These are phyloP conservation scores for Serendipita indica DNA, from an alignment of 768 basidiomycete species.

Conservation along the genomic window DNA sequence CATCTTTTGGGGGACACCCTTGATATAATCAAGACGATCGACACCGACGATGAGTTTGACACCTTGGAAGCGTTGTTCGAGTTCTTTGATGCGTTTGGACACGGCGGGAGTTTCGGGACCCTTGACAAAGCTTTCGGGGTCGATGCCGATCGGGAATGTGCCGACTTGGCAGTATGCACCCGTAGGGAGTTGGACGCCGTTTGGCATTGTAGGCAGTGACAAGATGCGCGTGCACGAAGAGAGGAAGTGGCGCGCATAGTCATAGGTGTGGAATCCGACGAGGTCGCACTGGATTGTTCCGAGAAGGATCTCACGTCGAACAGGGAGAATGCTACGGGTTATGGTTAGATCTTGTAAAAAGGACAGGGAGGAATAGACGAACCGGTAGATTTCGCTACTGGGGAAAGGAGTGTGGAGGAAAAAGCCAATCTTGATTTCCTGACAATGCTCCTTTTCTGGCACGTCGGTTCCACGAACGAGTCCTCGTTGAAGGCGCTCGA, in stretches of 20 bases:
- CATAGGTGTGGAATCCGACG: constrained; percentile 99
- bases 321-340: constrained; percentile 69
- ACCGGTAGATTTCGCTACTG: constrained; percentile 94
- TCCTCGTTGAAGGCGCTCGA: constrained; percentile 59
- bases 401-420: constrained; percentile 99
- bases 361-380: constrained; percentile 19
- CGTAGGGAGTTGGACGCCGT: constrained; percentile 82
- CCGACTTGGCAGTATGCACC: constrained; percentile 93
- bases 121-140: constrained; percentile 80
- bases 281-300: constrained; percentile 92
- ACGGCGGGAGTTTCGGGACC: constrained; percentile 70
- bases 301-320: constrained; percentile 92
- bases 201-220: constrained; percentile 90
- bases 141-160: constrained; percentile 98
- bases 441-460: constrained; percentile 27
- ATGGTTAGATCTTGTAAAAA: constrained; percentile 6
- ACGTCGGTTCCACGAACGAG: constrained; percentile 35
- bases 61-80: constrained; percentile 83
- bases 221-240: constrained; percentile 96
- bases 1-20: constrained; percentile 96
- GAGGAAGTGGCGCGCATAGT: constrained; percentile 98
- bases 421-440: constrained; percentile 88
- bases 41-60: constrained; percentile 98
- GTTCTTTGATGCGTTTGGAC: constrained; percentile 58
- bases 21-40: constrained; percentile 98